phyloP scores from a whole-genome alignment of 352 stramenopile genomes.

The Phytopythium delawarense region DNA sequence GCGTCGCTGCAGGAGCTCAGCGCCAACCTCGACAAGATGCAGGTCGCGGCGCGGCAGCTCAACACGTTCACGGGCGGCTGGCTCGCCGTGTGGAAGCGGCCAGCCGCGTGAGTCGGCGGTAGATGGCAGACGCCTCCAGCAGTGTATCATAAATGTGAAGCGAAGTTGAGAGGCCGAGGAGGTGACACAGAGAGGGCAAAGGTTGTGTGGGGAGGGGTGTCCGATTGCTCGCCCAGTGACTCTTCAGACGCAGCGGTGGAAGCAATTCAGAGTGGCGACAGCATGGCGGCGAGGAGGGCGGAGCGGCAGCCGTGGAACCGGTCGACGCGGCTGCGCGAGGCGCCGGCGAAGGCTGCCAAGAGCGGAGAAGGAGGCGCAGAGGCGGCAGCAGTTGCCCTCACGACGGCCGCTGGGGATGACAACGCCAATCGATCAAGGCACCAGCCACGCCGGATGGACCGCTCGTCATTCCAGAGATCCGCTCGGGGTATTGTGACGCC shows the following conservation, averaged over 20 bases:
- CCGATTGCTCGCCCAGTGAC: background rate
- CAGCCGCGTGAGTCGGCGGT: conserved; percentile 5
- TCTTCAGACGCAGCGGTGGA: background rate
- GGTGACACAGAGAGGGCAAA: background rate
- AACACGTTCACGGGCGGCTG: conserved; percentile 71
- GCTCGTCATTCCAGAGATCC: background rate
- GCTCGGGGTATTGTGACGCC: background rate
- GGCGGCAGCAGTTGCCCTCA: background rate
- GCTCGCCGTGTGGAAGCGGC: conserved; percentile 69
- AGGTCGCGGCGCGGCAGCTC: conserved; percentile 58
- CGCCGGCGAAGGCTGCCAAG: background rate
- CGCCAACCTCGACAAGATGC: conserved; percentile 56
- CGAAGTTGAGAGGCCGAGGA: background rate
- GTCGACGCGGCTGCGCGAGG: conserved; percentile 30
- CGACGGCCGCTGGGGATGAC: background rate
- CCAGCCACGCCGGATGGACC: background rate
- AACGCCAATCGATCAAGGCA: background rate
- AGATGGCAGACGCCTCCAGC: background rate
- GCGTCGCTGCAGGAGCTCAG: conserved; percentile 66
- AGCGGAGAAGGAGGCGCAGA: background rate
- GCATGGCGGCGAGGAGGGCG: background rate
- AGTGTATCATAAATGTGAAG: conserved; percentile 3
- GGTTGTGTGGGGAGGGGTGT: background rate
- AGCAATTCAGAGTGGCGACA: background rate
- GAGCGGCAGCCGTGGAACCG: conserved; percentile 36